Percentiles rank a stretch among this genome's conserved stretches.
Evolutionary conservation across 2,329 filamentous ascomycete genomes (phyloP).

Genomic region (Cytospora leucostoma): DNA sequence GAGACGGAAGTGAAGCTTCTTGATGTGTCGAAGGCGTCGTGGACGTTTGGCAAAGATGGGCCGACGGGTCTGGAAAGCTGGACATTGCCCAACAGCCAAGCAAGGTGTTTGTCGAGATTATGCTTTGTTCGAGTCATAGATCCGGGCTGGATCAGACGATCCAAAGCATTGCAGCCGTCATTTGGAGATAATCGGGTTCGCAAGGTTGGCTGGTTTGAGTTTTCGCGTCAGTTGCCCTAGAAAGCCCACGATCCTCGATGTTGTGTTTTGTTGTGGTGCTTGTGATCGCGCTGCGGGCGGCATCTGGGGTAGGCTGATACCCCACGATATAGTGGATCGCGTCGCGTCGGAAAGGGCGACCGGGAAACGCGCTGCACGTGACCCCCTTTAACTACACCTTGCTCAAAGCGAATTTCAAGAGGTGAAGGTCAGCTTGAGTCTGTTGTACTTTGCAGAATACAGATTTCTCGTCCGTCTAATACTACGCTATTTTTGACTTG

Average conservation of each 20-base stretch:
- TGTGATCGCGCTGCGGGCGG: background rate
- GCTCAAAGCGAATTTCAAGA: background rate
- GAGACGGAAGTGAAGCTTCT: constrained; percentile 31
- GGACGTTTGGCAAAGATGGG: constrained; percentile 40
- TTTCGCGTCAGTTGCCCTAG: background rate
- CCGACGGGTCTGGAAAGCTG: constrained; percentile 42
- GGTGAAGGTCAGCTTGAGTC: background rate
- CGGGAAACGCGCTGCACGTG: constrained; percentile 21
- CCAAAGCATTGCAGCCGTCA: constrained; percentile 31
- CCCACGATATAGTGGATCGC: constrained; percentile 18
- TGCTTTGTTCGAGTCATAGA: constrained; percentile 60
- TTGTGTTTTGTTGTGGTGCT: background rate
- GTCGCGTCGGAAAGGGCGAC: constrained; percentile 18
- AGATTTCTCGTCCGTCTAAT: no score
- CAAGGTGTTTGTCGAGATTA: constrained; percentile 58
- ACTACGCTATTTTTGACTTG: background rate
- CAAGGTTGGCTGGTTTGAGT: background rate
- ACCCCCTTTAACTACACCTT: background rate
- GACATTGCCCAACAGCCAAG: constrained; percentile 57
- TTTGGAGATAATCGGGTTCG: constrained; percentile 6
- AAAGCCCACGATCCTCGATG: background rate
- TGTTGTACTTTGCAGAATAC: no score
- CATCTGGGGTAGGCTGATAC: constrained; percentile 1
- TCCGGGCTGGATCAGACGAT: constrained; percentile 43
- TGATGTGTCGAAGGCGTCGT: constrained; percentile 33